These are phyloP conservation scores for Colletotrichum orbiculare DNA, from an alignment of 2,329 filamentous ascomycete species.

Conservation along the genomic window DNA sequence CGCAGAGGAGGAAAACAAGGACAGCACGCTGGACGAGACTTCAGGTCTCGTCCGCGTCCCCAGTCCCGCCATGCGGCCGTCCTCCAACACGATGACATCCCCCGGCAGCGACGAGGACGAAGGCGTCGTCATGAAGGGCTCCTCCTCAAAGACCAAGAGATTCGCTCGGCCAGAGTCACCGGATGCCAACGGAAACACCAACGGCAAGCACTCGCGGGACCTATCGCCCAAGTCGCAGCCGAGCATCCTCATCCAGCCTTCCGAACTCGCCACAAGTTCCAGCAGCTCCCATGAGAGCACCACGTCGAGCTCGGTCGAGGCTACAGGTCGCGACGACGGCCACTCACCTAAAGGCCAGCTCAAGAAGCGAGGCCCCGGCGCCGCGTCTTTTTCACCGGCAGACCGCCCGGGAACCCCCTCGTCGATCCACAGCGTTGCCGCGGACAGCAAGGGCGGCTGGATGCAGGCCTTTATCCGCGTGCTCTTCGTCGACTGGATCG, in stretches of 20 bases:
- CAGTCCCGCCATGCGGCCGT: conserved; percentile 41
- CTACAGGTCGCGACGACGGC: conserved; percentile 5
- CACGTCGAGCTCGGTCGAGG: background rate
- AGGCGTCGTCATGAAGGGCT: conserved; percentile 49
- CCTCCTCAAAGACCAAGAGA: conserved; percentile 32
- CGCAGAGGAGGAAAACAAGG: conserved; percentile 51
- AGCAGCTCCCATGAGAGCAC: conserved; percentile 9
- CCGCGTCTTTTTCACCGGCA: background rate
- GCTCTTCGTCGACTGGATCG: conserved; percentile 53
- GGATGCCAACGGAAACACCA: conserved; percentile 23
- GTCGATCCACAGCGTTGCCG: conserved; percentile 38
- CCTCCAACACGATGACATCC: conserved; percentile 38
- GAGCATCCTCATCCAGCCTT: conserved; percentile 14
- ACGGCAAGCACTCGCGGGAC: conserved; percentile 18
- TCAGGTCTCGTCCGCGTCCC: conserved; percentile 41
- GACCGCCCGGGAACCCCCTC: conserved; percentile 37
- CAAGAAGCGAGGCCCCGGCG: conserved; percentile 33
- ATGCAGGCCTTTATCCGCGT: conserved; percentile 47
- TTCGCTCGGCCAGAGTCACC: conserved; percentile 6
- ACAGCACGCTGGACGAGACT: conserved; percentile 33
- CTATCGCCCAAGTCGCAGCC: conserved; percentile 11
- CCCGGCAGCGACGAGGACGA: conserved; percentile 54
- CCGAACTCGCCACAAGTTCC: conserved; percentile 22
- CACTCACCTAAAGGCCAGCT: conserved; percentile 25
- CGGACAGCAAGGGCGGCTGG: conserved; percentile 44